Evolutionary conservation across 495 filamentous ascomycete genomes (phyloP), one percentile per base, ranked within the genome.

Genomic region (Umbilicaria muhlenbergii): DNA sequence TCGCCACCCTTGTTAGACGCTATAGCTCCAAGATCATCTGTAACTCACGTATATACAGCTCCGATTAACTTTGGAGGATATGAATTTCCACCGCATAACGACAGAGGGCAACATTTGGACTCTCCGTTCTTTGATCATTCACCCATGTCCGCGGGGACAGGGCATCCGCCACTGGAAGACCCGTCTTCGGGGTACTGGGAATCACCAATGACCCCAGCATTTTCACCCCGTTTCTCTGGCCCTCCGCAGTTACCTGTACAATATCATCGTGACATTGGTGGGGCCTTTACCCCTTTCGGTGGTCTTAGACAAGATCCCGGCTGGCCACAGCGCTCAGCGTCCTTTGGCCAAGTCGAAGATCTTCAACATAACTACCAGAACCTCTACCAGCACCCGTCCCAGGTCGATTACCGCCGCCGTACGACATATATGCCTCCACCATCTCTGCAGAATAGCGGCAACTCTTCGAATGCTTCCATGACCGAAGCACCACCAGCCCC

Each of bases 351-450:
- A 6, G 50, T 50, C 5, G 50, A 56, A 34, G 53, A 56, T 21
- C 28, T 48, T 21, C 43, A 36, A 12, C 34, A 42, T 12, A 44
- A 34, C 28, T 50, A 46, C 21, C 53, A 47, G 11, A 51, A 49
- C 21, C 40, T 32, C 34, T 48, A 47, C 38, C 47, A 41, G 14
- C 42, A 41, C n/a, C 28, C 51, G 6, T 5, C 43, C 12, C 37
- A 39, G 5, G 41, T 50, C 34, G 53, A 52, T 15, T 43, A 42
- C 21, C 41, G 53, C 28, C 43, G 53, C 12, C 44, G 44, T 11
- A 37, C 47, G 15, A 48, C 53, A 5, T 44, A 53, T n/a, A 48
- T 55, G 53, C 48, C 49, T 46, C 50, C 53, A 24, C 50, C 50
- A 24, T 55, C 53, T 18, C 35, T 55, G 14, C 47, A 54, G 21